Percentiles rank a stretch among this genome's conserved stretches.
These are phyloP conservation scores for Rhodotorula sp. DNA, from an alignment of 1,284 basidiomycete species.

Conservation along the genomic window DNA sequence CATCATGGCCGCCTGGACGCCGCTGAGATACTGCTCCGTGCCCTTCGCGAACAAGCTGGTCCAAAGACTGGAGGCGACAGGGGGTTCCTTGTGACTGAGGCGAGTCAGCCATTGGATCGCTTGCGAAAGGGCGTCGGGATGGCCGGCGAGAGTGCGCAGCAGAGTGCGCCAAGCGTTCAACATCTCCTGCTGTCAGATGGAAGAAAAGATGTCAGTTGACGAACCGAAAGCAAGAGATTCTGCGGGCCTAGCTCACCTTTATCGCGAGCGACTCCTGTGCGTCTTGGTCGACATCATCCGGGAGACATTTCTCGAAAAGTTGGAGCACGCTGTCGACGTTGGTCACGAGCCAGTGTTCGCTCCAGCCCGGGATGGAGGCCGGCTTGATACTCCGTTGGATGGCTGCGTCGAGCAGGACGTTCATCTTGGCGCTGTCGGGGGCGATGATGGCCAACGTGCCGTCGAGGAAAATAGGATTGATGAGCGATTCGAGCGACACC, in stretches of 20 bases:
- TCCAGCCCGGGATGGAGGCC: constrained; percentile 15
- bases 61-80: not conserved
- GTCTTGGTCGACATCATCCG: not conserved
- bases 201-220: not conserved
- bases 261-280: constrained; percentile 3
- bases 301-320: constrained; percentile 9
- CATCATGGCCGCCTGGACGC: not conserved
- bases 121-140: not conserved
- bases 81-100: not conserved
- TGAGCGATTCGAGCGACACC: constrained; percentile 22
- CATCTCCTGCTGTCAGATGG: not conserved
- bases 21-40: not conserved
- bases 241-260: too few relatives aligned
- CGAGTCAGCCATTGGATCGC: constrained; percentile 13
- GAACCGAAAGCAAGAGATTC: not conserved
- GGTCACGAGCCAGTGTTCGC: constrained; percentile 12
- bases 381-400: constrained; percentile 14
- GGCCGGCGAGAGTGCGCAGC: constrained; percentile 3
- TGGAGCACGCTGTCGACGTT: constrained; percentile 17
- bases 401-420: constrained; percentile 1
- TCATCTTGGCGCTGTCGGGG: not conserved
- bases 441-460: not conserved
- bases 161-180: constrained; percentile 9
- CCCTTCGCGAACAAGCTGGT: not conserved
- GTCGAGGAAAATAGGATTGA: constrained; percentile 30